Percentiles rank a stretch among this genome's conserved stretches.
phyloP scores from a whole-genome alignment of 805 yeast genomes.

The Wickerhamiella parazyma region DNA sequence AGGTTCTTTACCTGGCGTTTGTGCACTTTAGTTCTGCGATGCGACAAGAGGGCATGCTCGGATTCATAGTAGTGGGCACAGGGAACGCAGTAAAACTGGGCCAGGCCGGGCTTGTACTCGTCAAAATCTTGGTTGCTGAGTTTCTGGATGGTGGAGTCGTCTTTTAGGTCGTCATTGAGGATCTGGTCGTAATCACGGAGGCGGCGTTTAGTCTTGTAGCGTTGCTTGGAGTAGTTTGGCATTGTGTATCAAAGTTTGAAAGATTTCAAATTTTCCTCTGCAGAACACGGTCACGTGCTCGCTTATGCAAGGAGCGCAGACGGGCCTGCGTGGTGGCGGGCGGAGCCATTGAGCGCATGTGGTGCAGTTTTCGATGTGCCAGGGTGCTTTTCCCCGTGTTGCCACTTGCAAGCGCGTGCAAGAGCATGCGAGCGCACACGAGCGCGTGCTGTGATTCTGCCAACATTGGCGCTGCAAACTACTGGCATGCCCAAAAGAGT shows the following conservation, averaged over 20 bases:
- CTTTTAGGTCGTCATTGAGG: slow-evolving; percentile 51
- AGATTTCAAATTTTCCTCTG: neutral
- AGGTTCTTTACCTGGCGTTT: slow-evolving; percentile 73
- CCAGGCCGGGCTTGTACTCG: slow-evolving; percentile 85
- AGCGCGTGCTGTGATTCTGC: no score
- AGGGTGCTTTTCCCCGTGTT: no score
- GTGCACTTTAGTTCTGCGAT: slow-evolving; percentile 64
- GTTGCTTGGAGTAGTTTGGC: slow-evolving; percentile 53
- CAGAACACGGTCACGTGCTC: neutral
- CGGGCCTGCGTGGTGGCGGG: no score
- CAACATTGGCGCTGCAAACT: no score
- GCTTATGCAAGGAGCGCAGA: neutral
- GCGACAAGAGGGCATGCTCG: slow-evolving; percentile 57
- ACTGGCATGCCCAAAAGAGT: no score
- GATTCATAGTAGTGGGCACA: slow-evolving; percentile 88
- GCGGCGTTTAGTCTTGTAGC: slow-evolving; percentile 55
- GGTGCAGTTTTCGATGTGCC: no score
- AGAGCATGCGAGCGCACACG: no score
- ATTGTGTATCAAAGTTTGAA: neutral
- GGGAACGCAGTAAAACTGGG: slow-evolving; percentile 86
- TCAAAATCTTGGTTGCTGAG: slow-evolving; percentile 66
- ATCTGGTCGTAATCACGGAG: slow-evolving; percentile 63
- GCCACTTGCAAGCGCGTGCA: no score
- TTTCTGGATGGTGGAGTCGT: slow-evolving; percentile 46
- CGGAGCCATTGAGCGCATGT: no score